Evolutionary conservation across 768 basidiomycete species (phyloP), one percentile per base, ranked within the genome.

Genomic region (Lactarius deliciosus): DNA sequence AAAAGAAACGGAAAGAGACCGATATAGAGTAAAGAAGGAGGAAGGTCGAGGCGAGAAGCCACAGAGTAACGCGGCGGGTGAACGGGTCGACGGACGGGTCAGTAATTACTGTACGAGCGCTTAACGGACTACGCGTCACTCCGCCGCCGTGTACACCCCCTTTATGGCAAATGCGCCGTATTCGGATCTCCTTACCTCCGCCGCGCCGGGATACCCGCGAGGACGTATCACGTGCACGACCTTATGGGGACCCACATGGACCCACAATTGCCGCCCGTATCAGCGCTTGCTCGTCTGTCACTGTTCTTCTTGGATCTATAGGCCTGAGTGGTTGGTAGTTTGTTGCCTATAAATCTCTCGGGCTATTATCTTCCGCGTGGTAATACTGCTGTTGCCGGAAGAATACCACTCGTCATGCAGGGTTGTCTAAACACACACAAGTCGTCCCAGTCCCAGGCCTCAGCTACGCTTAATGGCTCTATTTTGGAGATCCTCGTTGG

Each of bases 211-310:
- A 30, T 38, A 6, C 30, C 30, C 61, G 36, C 18, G 15, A 11
- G 47, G 15, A 11, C 13, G 13, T 6, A 32, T 53, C 43, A 28
- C 61, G 22, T 43, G 28, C 30, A 40, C 50, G 28, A 28, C 28
- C 34, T 13, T 15, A 34, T 18, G 47, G 15, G 75, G 75, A 76
- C 75, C 74, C 72, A 76, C 73, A 72, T 8, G 72, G 73, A 74
- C 72, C 73, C 72, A 76, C 73, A 69, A 60, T 55, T 40, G 50
- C 50, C 50, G 50, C 50, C 50, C 22, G 50, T 50, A 22, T n/a
- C 47, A n/a, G 47, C 47, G 47, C 47, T 50, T 8, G 47, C 47
- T 50, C 47, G 45, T 53, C 50, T 53, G 50, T 53, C 50, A 53
- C 50, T 10, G 32, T 57, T 34, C 56, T 25, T 20, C 32, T 57